Evolutionary conservation across 495 filamentous ascomycete genomes (phyloP).

Genomic region (Sordaria brevicollis): DNA sequence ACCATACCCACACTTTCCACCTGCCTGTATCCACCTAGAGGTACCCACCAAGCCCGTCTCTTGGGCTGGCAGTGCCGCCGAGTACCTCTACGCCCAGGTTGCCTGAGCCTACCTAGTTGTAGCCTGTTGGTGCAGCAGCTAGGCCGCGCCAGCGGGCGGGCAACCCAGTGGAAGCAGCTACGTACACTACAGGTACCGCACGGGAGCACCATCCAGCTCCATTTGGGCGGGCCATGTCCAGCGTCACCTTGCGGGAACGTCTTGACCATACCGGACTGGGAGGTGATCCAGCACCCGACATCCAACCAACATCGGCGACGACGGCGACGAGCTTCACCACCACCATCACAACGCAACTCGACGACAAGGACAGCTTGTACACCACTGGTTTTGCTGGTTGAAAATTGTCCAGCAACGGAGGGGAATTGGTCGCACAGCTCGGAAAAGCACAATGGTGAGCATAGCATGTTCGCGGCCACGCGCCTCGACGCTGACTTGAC

Average conservation of each 20-base stretch:
- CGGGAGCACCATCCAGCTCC: background rate
- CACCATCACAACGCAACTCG: background rate
- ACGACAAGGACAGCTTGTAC: background rate
- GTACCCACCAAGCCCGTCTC: background rate
- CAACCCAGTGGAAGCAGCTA: background rate
- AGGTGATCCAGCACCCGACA: background rate
- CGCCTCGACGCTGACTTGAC: background rate
- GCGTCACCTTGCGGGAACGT: background rate
- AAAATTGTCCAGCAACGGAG: background rate
- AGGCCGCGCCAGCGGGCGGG: background rate
- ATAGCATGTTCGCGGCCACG: background rate
- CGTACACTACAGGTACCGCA: background rate
- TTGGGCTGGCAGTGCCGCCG: background rate
- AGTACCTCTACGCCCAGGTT: background rate
- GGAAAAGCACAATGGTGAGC: constrained; percentile 13
- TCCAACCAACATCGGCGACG: background rate
- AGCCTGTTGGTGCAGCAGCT: background rate
- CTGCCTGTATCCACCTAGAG: background rate
- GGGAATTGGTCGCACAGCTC: background rate
- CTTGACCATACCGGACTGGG: background rate
- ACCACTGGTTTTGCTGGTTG: background rate
- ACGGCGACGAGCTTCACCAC: background rate
- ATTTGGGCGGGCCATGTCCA: background rate
- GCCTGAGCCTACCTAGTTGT: background rate
- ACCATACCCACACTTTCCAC: background rate